Percentiles rank a stretch among this genome's conserved stretches.
phyloP scores from a whole-genome alignment of 2,329 filamentous ascomycete genomes.

The Capronia epimyces region DNA sequence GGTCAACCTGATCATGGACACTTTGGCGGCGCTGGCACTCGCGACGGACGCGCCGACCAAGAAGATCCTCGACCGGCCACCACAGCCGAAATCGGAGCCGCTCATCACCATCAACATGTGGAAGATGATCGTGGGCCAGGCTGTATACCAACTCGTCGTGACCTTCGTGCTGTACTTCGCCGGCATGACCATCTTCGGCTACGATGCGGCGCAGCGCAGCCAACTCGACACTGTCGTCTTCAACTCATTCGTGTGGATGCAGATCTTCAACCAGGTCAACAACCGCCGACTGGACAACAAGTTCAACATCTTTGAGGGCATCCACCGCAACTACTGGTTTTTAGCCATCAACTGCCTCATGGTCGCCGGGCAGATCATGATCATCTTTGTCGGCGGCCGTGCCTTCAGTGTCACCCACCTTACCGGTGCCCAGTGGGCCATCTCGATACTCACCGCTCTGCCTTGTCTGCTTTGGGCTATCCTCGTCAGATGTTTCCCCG shows the following conservation, averaged over 20 bases:
- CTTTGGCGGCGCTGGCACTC: slow-evolving; percentile 79
- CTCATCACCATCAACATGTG: slow-evolving; percentile 90
- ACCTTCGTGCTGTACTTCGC: slow-evolving; percentile 82
- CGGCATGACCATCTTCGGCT: slow-evolving; percentile 55
- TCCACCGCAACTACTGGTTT: slow-evolving; percentile 83
- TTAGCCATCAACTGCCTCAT: slow-evolving; percentile 78
- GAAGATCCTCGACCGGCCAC: slow-evolving; percentile 73
- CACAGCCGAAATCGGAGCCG: slow-evolving; percentile 66
- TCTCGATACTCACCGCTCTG: slow-evolving; percentile 75
- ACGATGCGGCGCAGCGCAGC: slow-evolving; percentile 40
- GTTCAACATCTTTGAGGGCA: slow-evolving; percentile 91
- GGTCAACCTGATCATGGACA: slow-evolving; percentile 98
- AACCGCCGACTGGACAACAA: slow-evolving; percentile 90
- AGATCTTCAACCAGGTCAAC: slow-evolving; percentile 98
- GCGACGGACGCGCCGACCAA: slow-evolving; percentile 85
- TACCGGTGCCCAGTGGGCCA: slow-evolving; percentile 73
- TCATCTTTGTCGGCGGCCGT: slow-evolving; percentile 76
- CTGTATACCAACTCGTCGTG: slow-evolving; percentile 75
- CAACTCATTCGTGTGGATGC: slow-evolving; percentile 99
- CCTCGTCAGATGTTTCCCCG: slow-evolving; percentile 75
- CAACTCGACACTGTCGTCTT: slow-evolving; percentile 79
- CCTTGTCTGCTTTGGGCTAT: slow-evolving; percentile 82
- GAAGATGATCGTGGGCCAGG: slow-evolving; percentile 98
- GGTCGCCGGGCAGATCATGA: slow-evolving; percentile 82
- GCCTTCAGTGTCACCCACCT: slow-evolving; percentile 72